Percentiles rank a stretch among this genome's conserved stretches.
phyloP scores from a whole-genome alignment of 2,329 filamentous ascomycete species.

The Paramyrothecium sp. region DNA sequence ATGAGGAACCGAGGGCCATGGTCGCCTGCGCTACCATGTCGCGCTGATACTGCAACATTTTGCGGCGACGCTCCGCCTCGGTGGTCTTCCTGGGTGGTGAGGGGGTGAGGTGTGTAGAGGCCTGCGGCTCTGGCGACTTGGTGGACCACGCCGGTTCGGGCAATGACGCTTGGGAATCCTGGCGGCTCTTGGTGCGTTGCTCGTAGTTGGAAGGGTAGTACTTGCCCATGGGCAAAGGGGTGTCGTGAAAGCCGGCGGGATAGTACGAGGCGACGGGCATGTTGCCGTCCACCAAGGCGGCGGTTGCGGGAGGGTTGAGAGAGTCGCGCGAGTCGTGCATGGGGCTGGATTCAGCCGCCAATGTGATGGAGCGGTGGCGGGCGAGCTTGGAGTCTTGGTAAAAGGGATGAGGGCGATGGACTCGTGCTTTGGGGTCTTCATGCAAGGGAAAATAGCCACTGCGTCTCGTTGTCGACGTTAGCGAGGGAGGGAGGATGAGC shows the following conservation, averaged over 20 bases:
- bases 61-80: constrained; percentile 46
- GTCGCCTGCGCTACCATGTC: constrained; percentile 60
- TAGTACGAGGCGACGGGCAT: constrained; percentile 51
- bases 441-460: constrained; percentile 62
- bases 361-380: constrained; percentile 30
- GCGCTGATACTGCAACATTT: constrained; percentile 57
- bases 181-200: constrained; percentile 26
- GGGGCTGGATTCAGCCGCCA: constrained; percentile 27
- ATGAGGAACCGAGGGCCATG: constrained; percentile 34
- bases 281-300: constrained; percentile 23
- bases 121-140: constrained; percentile 11
- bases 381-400: constrained; percentile 39
- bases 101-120: constrained; percentile 24
- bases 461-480: neutral
- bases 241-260: constrained; percentile 46
- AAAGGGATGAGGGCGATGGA: constrained; percentile 53
- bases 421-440: constrained; percentile 48
- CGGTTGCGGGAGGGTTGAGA: constrained; percentile 19
- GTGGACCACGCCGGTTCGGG: constrained; percentile 25
- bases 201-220: constrained; percentile 65
- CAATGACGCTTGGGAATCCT: constrained; percentile 17
- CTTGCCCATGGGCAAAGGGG: constrained; percentile 55
- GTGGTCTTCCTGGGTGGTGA: constrained; percentile 10
- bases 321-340: constrained; percentile 23
- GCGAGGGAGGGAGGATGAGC: constrained; percentile 3